These are phyloP conservation scores for Corchorus olitorius DNA, from an alignment of 345 rosid genomes.

Conservation along the genomic window DNA sequence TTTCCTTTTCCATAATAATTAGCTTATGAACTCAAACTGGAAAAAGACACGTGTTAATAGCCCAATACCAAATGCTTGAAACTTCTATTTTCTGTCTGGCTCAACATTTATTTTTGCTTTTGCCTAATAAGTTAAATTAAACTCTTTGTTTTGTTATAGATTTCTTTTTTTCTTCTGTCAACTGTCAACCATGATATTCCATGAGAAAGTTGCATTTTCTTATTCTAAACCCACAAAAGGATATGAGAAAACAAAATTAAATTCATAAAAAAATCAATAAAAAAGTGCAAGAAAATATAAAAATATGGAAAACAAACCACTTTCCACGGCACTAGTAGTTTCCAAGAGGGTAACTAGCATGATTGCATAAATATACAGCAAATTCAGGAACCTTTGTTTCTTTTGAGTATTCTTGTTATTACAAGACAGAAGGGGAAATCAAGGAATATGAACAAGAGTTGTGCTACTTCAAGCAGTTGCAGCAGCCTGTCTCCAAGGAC, in stretches of 20 bases:
- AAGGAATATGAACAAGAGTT: background rate
- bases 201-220: background rate
- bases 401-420: background rate
- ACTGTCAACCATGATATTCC: background rate
- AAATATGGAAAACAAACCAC: slow-evolving; percentile 8
- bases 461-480: background rate
- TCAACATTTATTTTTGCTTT: background rate
- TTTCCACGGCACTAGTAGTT: slow-evolving; percentile 22
- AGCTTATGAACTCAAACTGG: background rate
- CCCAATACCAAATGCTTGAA: slow-evolving; percentile 11
- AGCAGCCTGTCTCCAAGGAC: slow-evolving; percentile 29
- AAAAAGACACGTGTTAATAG: background rate
- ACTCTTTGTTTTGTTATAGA: background rate
- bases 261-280: background rate
- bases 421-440: background rate
- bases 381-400: background rate
- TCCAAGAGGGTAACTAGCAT: slow-evolving; percentile 20
- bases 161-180: background rate
- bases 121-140: slow-evolving; percentile 4
- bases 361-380: slow-evolving; percentile 9
- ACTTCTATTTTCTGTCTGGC: background rate
- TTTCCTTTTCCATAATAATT: background rate
- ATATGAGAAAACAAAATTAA: background rate
- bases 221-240: background rate
- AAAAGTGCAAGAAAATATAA: background rate